Conservation (phyloP, 495 filamentous ascomycete genomes). For the Xylaria curta region DNA sequence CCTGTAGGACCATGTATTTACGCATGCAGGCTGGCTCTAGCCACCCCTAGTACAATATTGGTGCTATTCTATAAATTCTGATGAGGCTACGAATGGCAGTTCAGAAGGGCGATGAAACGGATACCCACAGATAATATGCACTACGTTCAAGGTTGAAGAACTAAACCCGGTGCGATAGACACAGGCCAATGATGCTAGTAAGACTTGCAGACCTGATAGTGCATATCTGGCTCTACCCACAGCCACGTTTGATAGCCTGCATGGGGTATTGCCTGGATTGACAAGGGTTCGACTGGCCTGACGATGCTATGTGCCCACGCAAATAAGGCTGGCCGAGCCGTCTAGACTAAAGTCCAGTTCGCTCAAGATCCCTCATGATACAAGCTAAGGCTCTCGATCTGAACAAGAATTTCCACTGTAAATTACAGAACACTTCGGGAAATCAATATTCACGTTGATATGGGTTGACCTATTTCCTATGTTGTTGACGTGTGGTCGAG, state of each 20-base stretch:
- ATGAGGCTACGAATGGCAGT: slow-evolving; percentile 20
- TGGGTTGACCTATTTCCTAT: neutral
- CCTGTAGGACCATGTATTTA: neutral
- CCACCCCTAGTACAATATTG: slow-evolving; percentile 1
- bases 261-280: neutral
- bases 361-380: neutral
- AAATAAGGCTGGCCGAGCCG: slow-evolving; percentile 21
- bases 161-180: neutral
- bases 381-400: neutral
- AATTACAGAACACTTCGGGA: neutral
- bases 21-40: slow-evolving; percentile 24
- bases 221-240: slow-evolving; percentile 3
- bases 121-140: neutral
- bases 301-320: neutral
- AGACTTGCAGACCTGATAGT: neutral
- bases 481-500: neutral
- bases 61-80: neutral
- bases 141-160: neutral
- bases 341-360: neutral
- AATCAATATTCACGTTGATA: neutral
- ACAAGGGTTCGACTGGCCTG: neutral
- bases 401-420: neutral
- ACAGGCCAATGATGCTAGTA: neutral
- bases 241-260: slow-evolving; percentile 18
- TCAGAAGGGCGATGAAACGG: neutral